Evolutionary conservation across 306 rosid species (phyloP), one percentile per base, ranked within the genome.

Genomic region (Alnus glutinosa): DNA sequence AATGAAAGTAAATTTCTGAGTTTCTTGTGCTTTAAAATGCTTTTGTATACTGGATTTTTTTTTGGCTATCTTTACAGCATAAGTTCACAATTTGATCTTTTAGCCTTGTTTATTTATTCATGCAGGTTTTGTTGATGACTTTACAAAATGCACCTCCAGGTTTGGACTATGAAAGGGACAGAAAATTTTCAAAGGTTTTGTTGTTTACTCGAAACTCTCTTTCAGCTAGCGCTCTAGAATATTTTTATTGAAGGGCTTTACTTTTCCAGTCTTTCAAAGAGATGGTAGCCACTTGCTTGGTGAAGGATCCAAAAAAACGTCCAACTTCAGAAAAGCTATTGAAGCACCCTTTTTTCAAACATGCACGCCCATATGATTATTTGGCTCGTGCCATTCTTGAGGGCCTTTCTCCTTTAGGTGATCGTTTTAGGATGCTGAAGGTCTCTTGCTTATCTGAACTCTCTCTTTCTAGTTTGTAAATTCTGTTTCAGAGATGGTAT

Each of bases 111-210:
- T 48, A 79, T 76, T 73, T 54, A 44, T 77, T 84, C 75, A 78
- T 86, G 87, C 87, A 94, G 98, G 97, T 94, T 89, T 88, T 94
- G 85, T 89, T 94, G 77, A 94, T 94, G 98, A 94, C 97, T 49
- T 86, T 92, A 82, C 97, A 94, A 85, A 94, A 92, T 89, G 98
- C 98, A 73, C 97, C 98, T 78, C 98, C 98, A 7, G 97, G 98
- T 79, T 97, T 94, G 85, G 97, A 94, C 83, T 92, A 92, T 66
- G 98, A 94, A 89, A 90, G 98, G 85, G 98, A 94, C 87, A 94
- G 77, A 87, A 87, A 89, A 84, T 94, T 94, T 88, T 91, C 98
- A 72, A 94, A 94, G 98, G 98, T 94, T 82, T 83, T 87, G 74
- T 57, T 44, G 80, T 80, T 84, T 80, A 63, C 80, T 82, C 77